Evolutionary conservation across 257 asterid species (phyloP).

Genomic region (Forsythia suspensa): DNA sequence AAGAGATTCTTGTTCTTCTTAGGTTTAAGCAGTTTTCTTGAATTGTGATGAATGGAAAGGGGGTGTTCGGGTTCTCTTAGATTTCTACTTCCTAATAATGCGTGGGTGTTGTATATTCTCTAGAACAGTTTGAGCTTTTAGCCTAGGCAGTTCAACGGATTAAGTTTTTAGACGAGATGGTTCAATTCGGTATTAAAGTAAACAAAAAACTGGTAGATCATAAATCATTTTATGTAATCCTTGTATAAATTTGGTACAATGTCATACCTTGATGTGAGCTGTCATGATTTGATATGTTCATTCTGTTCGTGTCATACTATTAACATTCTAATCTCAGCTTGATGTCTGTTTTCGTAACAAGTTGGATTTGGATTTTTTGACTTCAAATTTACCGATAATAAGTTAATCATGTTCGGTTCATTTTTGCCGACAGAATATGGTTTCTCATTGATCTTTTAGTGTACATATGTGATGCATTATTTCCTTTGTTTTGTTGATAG

Average conservation of each 20-base stretch:
- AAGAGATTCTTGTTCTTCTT: background rate
- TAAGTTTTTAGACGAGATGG: no score
- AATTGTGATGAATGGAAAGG: background rate
- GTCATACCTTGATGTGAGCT: conserved; percentile 35
- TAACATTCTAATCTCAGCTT: conserved; percentile 6
- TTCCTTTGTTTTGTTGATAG: background rate
- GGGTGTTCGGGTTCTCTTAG: background rate
- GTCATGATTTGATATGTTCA: conserved; percentile 40
- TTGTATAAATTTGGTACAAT: background rate
- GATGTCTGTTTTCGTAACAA: background rate
- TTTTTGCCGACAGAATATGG: background rate
- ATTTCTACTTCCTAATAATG: no score
- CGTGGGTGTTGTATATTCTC: no score
- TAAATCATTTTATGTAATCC: conserved; percentile 3
- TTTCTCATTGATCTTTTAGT: background rate
- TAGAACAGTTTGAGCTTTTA: background rate
- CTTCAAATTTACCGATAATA: background rate
- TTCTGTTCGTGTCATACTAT: conserved; percentile 5
- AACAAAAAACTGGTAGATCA: conserved; percentile 26
- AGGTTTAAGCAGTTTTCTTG: background rate
- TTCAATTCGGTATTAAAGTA: no score
- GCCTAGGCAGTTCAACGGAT: background rate
- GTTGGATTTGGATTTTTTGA: conserved; percentile 23
- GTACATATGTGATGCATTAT: background rate
- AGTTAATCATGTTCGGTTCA: background rate